Percentiles rank a stretch among this genome's conserved stretches.
These are phyloP conservation scores for Penicillium sp. DNA, from an alignment of 2,329 filamentous ascomycete species.

Conservation along the genomic window DNA sequence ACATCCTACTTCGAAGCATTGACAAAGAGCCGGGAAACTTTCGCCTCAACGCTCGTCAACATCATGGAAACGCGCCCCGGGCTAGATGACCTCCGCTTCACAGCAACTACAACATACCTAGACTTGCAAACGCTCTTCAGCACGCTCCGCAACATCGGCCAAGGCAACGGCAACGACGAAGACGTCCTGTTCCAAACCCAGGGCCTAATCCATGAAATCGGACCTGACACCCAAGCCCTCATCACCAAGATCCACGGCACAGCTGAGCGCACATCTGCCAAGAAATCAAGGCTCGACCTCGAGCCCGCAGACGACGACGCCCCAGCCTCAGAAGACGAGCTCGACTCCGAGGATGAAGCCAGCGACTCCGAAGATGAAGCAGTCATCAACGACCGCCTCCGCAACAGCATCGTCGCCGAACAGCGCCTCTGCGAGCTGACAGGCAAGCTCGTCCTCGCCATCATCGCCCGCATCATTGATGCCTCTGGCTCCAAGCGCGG, in stretches of 20 bases:
- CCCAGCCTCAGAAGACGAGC: slow-evolving; percentile 64
- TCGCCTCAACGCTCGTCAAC: slow-evolving; percentile 49
- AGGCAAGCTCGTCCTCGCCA: slow-evolving; percentile 77
- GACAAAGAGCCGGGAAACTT: slow-evolving; percentile 59
- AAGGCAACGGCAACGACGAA: slow-evolving; percentile 41
- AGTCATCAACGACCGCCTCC: slow-evolving; percentile 54
- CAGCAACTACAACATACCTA: slow-evolving; percentile 72
- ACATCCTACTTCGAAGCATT: slow-evolving; percentile 67
- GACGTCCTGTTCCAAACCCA: slow-evolving; percentile 57
- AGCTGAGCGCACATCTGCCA: slow-evolving; percentile 75
- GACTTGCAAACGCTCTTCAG: slow-evolving; percentile 81
- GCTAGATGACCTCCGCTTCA: slow-evolving; percentile 75
- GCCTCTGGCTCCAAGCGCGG: slow-evolving; percentile 58
- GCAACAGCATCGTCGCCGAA: slow-evolving; percentile 73
- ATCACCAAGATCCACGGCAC: slow-evolving; percentile 75
- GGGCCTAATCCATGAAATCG: slow-evolving; percentile 68
- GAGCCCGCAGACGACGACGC: slow-evolving; percentile 67
- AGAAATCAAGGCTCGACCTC: slow-evolving; percentile 53
- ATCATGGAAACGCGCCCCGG: slow-evolving; percentile 52
- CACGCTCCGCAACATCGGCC: slow-evolving; percentile 60
- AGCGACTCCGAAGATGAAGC: slow-evolving; percentile 38
- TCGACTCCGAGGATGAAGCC: slow-evolving; percentile 45
- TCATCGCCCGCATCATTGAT: slow-evolving; percentile 74
- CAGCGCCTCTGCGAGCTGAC: slow-evolving; percentile 82
- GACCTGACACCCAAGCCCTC: slow-evolving; percentile 60